Base-by-base conservation (phyloP, 805 yeast species). In the Kodamaea leandrae region DNA sequence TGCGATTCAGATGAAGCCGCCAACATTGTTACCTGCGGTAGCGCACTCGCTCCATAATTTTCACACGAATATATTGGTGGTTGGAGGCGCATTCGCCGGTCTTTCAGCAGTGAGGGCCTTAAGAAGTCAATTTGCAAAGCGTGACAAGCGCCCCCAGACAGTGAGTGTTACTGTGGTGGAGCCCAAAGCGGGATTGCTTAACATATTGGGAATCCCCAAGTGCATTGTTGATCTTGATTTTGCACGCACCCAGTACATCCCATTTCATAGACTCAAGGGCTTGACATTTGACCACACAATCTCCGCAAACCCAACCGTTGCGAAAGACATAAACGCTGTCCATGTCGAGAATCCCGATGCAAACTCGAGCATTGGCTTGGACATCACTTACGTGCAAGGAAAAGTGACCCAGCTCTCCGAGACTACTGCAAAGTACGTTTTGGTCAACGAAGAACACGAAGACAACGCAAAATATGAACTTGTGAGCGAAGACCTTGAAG, bases 11-110 rank as follows among this genome's bases (percentile, higher is more conserved):
- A 28, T 13, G 32, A 28, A 15, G 8, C 6, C 19, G 7, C 19
- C 41, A 16, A 37, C 30, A 9, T 6, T 10, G 6, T 25, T 32
- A n/a, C 36, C 36, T 8, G 17, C 36, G 9, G 21, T 16, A 5
- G 24, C 36, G 8, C 24, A 19, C 19, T n/a, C 23, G 8, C 24
- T 14, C 2, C 32, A 14, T 3, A 27, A 14, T 20, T 38, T 23
- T 13, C 30, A 38, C 26, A 61, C 71, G 17, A 63, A 67, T 43
- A 55, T 68, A 4, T 54, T 68, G 27, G 55, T 68, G 5, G 60
- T 67, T n/a, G 74, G 73, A 2, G 73, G 74, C 2, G 60, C 72
- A 1, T 68, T 63, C 45, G 60, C 66, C n/a, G 74, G 74, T 2
- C 51, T 68, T 17, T 54, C 71, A 12, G 63, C 71, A 1, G 43